Evolutionary conservation across 163 green algal species (phyloP), one percentile per base, ranked within the genome.

Genomic region (Chlamydomonas reinhardtii): DNA sequence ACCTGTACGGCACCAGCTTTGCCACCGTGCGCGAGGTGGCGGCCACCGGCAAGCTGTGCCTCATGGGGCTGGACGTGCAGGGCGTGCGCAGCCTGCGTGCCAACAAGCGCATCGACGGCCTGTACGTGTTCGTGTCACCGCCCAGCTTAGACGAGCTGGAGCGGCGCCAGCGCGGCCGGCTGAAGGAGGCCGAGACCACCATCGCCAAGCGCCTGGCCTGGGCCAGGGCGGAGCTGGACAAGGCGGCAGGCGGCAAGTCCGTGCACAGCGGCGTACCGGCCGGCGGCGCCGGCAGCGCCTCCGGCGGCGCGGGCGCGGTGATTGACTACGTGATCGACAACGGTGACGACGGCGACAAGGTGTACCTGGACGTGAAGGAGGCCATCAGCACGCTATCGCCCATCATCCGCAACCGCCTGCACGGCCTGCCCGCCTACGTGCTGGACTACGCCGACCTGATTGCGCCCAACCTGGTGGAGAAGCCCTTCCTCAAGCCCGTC

Each of bases 371-470:
- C 72, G 61, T 87, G 2, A 87, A 87, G 72, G 92, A 95, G 71
- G 91, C 93, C 29, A 93, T 96, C 83, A 91, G 88, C 37, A 91
- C 87, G 29, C 89, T 97, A 31, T 94, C 84, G 61, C 95, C 95
- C 73, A 94, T 97, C 77, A 94, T 97, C 62, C 90, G 94, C 77
- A 96, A 96, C 89, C 65, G 89, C 27, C 87, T 97, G 76, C 82
- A 90, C 11, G 95, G 95, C 8, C 88, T 97, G 54, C 95, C 94
- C 25, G 89, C 92, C 6, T 96, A 97, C 78, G 93, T 97, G 69
- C 91, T 97, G 64, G 95, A 97, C 90, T 97, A 97, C 89, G 93
- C 94, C 17, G 95, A 97, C 77, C 88, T 97, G 15, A 96, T 97
- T 59, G 87, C 94, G 29, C 91, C 93, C 54, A 97, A 96, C 88